Percentiles rank a stretch among this genome's conserved stretches.
Conservation (phyloP, 1,284 basidiomycete genomes). For the Phaffia rhodozyma region DNA sequence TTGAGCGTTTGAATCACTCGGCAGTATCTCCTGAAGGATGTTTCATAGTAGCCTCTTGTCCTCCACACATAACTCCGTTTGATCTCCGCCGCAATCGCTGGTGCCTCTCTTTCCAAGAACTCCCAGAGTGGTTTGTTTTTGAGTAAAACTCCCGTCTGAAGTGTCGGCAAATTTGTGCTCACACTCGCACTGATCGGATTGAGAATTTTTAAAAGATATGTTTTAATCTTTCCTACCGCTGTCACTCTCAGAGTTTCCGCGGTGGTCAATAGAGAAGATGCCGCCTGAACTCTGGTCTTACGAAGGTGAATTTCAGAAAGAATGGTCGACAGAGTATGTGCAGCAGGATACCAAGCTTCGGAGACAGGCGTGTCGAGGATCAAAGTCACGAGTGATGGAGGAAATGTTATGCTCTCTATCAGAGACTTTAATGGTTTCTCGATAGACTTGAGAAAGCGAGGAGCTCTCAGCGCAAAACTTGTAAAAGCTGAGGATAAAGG, state of each 20-base stretch:
- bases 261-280: conserved; percentile 66
- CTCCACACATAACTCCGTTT: conserved; percentile 76
- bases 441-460: conserved; percentile 49
- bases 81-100: conserved; percentile 72
- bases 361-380: conserved; percentile 73
- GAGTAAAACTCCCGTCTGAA: conserved; percentile 77
- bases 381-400: conserved; percentile 62
- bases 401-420: conserved; percentile 65
- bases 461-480: conserved; percentile 1
- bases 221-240: conserved; percentile 74
- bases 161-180: conserved; percentile 81
- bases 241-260: conserved; percentile 74
- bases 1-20: background rate
- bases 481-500: conserved; percentile 2
- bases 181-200: conserved; percentile 70
- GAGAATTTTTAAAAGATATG: conserved; percentile 70
- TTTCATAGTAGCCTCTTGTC: conserved; percentile 88
- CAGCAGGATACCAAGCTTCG: conserved; percentile 69
- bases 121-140: conserved; percentile 73
- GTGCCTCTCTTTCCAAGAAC: conserved; percentile 73
- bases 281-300: conserved; percentile 61
- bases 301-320: conserved; percentile 57
- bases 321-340: conserved; percentile 65
- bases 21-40: conserved; percentile 75
- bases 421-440: conserved; percentile 74